These are phyloP conservation scores for Radiomyces spectabilis DNA, from an alignment of 192 early-diverging fungal genomes.

Conservation along the genomic window DNA sequence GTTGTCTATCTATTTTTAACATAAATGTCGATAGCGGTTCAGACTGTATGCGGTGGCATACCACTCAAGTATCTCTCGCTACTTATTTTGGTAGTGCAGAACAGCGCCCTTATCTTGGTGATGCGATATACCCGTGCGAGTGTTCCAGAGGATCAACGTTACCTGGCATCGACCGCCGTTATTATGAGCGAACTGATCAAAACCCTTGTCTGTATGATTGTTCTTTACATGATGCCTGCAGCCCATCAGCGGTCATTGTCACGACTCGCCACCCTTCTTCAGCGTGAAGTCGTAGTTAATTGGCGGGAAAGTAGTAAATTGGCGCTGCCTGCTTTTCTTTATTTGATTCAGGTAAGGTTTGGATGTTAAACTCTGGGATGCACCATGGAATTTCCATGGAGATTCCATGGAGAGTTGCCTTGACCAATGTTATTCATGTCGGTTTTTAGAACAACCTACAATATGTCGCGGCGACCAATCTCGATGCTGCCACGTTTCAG, in stretches of 20 bases:
- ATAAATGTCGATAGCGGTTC: background rate
- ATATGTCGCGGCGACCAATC: constrained; percentile 75
- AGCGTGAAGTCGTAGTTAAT: constrained; percentile 25
- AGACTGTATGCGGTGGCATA: constrained; percentile 17
- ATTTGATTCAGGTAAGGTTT: constrained; percentile 71
- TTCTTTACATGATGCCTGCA: constrained; percentile 17
- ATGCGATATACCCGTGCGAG: constrained; percentile 81
- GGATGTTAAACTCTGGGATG: too few species aligned
- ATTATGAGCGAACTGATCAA: constrained; percentile 83
- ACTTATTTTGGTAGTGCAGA: constrained; percentile 82
- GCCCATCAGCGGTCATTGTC: constrained; percentile 12
- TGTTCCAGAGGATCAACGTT: constrained; percentile 30
- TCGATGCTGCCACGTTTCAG: constrained; percentile 95
- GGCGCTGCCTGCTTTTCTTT: constrained; percentile 83
- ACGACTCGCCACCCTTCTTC: constrained; percentile 1
- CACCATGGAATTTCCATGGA: too few species aligned
- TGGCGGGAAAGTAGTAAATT: constrained; percentile 59
- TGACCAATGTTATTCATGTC: too few species aligned
- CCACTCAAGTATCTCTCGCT: constrained; percentile 85
- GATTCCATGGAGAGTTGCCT: too few species aligned
- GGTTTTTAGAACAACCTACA: constrained; percentile 78
- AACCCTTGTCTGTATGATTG: constrained; percentile 47
- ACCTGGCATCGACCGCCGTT: constrained; percentile 86
- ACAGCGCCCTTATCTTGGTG: constrained; percentile 76
- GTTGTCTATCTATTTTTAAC: background rate